These are phyloP conservation scores for Calonectria multiphialidica DNA, from an alignment of 2,329 filamentous ascomycete genomes.

Conservation along the genomic window DNA sequence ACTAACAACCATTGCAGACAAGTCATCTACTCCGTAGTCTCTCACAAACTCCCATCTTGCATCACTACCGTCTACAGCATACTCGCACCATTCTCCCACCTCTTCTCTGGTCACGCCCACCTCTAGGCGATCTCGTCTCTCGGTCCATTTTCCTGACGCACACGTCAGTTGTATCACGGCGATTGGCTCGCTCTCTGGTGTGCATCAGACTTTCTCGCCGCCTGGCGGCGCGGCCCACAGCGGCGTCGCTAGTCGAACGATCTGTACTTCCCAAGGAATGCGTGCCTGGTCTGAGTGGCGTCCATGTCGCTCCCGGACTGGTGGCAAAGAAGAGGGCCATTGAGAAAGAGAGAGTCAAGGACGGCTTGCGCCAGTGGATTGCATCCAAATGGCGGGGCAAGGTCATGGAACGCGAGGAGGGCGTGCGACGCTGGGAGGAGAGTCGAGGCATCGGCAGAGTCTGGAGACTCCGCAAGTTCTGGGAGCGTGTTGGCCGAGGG, in stretches of 20 bases:
- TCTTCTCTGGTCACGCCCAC: constrained; percentile 69
- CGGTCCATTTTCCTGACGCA: constrained; percentile 76
- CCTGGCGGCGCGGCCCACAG: constrained; percentile 70
- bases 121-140: constrained; percentile 70
- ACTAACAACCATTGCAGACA: constrained; percentile 56
- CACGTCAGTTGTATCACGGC: constrained; percentile 74
- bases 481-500: constrained; percentile 69
- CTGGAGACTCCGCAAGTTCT: constrained; percentile 73
- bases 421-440: constrained; percentile 62
- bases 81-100: constrained; percentile 66
- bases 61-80: constrained; percentile 70
- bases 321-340: constrained; percentile 73
- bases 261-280: constrained; percentile 76
- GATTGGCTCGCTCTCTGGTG: constrained; percentile 72
- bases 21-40: constrained; percentile 72
- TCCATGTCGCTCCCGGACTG: constrained; percentile 67
- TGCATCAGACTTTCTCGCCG: constrained; percentile 74
- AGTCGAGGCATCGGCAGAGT: constrained; percentile 67
- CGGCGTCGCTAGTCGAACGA: constrained; percentile 70
- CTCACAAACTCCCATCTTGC: constrained; percentile 74
- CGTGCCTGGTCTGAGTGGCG: constrained; percentile 58
- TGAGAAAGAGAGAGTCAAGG: constrained; percentile 76
- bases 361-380: constrained; percentile 74
- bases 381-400: constrained; percentile 68
- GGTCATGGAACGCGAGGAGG: constrained; percentile 63